These are phyloP conservation scores for Penicillium ucsense DNA, from an alignment of 495 filamentous ascomycete species.

Conservation along the genomic window DNA sequence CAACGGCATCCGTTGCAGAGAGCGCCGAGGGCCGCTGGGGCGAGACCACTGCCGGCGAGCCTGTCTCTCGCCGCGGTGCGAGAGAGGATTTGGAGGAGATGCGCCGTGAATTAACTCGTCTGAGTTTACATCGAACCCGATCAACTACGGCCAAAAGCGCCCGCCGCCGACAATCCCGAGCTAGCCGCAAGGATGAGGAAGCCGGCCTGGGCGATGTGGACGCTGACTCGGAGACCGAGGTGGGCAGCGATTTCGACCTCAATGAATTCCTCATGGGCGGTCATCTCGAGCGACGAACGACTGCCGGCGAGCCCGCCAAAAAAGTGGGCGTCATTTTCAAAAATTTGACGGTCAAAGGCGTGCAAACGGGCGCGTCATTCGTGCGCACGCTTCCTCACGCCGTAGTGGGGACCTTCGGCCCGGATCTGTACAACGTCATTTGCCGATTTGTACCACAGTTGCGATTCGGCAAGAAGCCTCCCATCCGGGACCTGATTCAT, in stretches of 20 bases:
- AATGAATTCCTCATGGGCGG: conserved; percentile 69
- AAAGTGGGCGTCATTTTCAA: conserved; percentile 80
- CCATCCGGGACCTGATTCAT: conserved; percentile 54
- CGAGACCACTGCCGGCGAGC: conserved; percentile 56
- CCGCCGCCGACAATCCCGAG: conserved; percentile 15
- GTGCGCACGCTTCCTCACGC: conserved; percentile 70
- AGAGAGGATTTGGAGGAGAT: conserved; percentile 66
- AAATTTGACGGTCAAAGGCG: conserved; percentile 65
- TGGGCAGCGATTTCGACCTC: conserved; percentile 50
- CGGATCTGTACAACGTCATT: conserved; percentile 66
- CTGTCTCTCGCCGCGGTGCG: conserved; percentile 50
- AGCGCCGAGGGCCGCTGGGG: conserved; percentile 60
- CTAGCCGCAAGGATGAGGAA: conserved; percentile 27
- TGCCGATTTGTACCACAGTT: conserved; percentile 55
- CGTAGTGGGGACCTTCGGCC: conserved; percentile 74
- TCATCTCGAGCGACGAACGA: conserved; percentile 68
- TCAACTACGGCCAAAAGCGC: conserved; percentile 19
- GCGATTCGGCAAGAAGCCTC: conserved; percentile 39
- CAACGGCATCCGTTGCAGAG: conserved; percentile 11
- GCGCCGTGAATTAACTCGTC: conserved; percentile 50
- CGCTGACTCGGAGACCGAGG: conserved; percentile 25
- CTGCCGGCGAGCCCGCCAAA: conserved; percentile 59
- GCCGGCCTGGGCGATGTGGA: conserved; percentile 16
- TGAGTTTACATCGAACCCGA: conserved; percentile 44
- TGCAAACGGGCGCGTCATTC: conserved; percentile 55